Conservation (phyloP, 192 early-diverging fungal species). For the Coemansia sp. region DNA sequence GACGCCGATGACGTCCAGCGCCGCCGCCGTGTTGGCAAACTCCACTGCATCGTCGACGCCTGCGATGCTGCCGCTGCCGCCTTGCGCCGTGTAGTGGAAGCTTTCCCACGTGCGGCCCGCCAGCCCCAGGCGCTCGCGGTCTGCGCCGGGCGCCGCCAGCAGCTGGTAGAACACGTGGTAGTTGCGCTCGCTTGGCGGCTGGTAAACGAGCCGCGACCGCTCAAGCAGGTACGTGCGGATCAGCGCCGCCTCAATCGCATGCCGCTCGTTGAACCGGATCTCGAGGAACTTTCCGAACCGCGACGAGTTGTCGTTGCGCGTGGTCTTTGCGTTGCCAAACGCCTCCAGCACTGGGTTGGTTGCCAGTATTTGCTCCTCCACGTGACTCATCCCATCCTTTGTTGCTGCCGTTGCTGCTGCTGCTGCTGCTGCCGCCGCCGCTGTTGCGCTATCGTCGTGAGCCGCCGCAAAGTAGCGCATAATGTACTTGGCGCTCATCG, state of each 20-base stretch:
- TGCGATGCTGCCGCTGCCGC: constrained; percentile 75
- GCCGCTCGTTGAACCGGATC: constrained; percentile 85
- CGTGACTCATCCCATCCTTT: constrained; percentile 45
- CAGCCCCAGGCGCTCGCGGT: constrained; percentile 29
- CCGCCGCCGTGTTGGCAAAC: constrained; percentile 85
- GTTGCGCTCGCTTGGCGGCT: constrained; percentile 91
- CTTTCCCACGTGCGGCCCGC: constrained; percentile 57
- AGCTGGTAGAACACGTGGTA: constrained; percentile 99
- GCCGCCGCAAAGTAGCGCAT: constrained; percentile 96
- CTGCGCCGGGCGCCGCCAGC: constrained; percentile 82
- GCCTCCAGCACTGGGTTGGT: constrained; percentile 99
- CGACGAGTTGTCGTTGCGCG: constrained; percentile 97
- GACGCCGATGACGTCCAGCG: constrained; percentile 86
- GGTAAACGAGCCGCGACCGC: constrained; percentile 92
- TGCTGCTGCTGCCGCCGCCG: constrained; percentile 15
- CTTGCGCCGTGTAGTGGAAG: constrained; percentile 91
- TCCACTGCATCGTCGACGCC: constrained; percentile 93
- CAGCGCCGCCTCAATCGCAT: constrained; percentile 88
- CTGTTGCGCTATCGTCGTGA: constrained; percentile 56
- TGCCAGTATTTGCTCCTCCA: constrained; percentile 83
- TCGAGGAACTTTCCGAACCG: constrained; percentile 99
- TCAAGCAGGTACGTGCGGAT: constrained; percentile 97
- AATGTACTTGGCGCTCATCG: constrained; percentile 93
- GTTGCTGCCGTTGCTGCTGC: constrained; percentile 9
- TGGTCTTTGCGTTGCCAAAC: constrained; percentile 99